Percentiles rank a stretch among this genome's conserved stretches.
phyloP scores from a whole-genome alignment of 495 filamentous ascomycete genomes.

The Geopyxis carbonaria region DNA sequence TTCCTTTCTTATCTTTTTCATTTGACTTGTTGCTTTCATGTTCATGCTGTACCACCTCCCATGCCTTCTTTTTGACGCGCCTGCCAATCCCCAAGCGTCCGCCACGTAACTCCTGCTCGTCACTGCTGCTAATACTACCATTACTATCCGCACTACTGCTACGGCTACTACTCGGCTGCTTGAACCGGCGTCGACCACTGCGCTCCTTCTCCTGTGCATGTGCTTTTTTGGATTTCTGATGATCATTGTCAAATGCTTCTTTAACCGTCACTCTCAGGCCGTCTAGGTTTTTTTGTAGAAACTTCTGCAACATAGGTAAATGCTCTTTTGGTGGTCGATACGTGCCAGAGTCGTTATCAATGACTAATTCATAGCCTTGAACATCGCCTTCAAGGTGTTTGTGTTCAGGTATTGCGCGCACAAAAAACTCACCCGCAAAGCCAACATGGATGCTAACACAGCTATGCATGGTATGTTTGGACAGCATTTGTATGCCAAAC shows the following conservation, averaged over 20 bases:
- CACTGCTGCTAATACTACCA: slow-evolving; percentile 50
- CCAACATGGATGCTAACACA: slow-evolving; percentile 80
- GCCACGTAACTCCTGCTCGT: slow-evolving; percentile 52
- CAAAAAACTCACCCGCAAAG: slow-evolving; percentile 83
- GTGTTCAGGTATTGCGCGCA: slow-evolving; percentile 41
- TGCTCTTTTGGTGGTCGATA: slow-evolving; percentile 68
- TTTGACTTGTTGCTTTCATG: too few species aligned
- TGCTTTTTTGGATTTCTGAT: slow-evolving; percentile 43
- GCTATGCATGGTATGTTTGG: slow-evolving; percentile 91
- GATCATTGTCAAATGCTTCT: slow-evolving; percentile 53
- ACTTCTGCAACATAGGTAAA: slow-evolving; percentile 50
- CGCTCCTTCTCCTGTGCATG: slow-evolving; percentile 37
- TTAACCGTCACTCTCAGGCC: slow-evolving; percentile 54
- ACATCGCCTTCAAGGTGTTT: slow-evolving; percentile 36
- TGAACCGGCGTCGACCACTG: slow-evolving; percentile 6
- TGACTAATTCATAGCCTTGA: slow-evolving; percentile 62
- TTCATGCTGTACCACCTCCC: slow-evolving; percentile 11
- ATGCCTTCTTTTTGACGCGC: slow-evolving; percentile 22
- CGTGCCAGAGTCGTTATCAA: slow-evolving; percentile 89
- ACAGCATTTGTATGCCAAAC: slow-evolving; percentile 79
- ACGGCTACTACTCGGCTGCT: slow-evolving; percentile 23
- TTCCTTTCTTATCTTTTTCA: too few species aligned
- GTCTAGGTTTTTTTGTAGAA: slow-evolving; percentile 51
- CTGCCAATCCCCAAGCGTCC: background rate
- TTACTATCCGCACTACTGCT: slow-evolving; percentile 32